These are phyloP conservation scores for Gastrolobium villosum DNA, from an alignment of 306 rosid genomes.

Conservation along the genomic window DNA sequence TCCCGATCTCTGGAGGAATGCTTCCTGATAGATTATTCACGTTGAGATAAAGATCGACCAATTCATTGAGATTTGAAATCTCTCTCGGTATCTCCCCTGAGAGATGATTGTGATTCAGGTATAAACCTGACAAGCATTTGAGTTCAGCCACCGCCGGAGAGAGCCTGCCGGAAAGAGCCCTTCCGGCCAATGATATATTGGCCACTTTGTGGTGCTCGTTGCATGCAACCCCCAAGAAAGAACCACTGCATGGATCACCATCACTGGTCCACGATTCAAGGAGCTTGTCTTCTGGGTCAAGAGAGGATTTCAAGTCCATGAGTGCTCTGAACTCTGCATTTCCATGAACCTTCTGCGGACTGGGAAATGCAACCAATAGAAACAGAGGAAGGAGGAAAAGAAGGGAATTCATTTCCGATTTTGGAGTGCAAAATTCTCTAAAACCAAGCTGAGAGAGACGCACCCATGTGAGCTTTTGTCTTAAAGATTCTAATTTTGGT, in stretches of 20 bases:
- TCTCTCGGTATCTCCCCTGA: conserved; percentile 82
- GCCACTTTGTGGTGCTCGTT: conserved; percentile 80
- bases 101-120: conserved; percentile 74
- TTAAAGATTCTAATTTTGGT: conserved; percentile 1
- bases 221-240: conserved; percentile 76
- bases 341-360: conserved; percentile 54
- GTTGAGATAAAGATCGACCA: conserved; percentile 81
- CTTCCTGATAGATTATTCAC: conserved; percentile 72
- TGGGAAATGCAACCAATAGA: conserved; percentile 35
- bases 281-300: conserved; percentile 75
- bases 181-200: conserved; percentile 80
- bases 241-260: conserved; percentile 80
- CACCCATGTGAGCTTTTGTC: conserved; percentile 45
- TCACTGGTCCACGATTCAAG: conserved; percentile 73
- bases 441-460: conserved; percentile 40
- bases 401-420: conserved; percentile 53
- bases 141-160: conserved; percentile 81
- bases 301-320: conserved; percentile 76
- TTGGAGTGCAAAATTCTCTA: conserved; percentile 28
- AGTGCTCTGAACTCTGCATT: conserved; percentile 78
- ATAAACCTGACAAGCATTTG: conserved; percentile 79
- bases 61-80: conserved; percentile 69
- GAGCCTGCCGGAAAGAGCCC: conserved; percentile 74
- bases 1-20: conserved; percentile 72
- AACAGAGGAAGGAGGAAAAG: conserved; percentile 42